Conservation (phyloP, 1,284 basidiomycete species). For the Tylopilus sp. region DNA sequence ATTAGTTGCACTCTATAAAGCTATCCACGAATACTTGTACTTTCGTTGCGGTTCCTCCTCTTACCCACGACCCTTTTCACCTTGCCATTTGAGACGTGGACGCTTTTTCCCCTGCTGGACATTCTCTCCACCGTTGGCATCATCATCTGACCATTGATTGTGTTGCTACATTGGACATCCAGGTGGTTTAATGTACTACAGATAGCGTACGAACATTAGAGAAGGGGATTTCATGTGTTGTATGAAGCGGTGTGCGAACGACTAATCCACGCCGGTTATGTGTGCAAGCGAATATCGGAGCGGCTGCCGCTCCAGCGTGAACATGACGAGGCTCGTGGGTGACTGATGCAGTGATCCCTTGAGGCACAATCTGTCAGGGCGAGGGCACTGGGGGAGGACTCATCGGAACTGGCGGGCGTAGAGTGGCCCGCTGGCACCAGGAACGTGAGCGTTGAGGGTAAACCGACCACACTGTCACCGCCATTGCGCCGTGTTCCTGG, state of each 20-base stretch:
- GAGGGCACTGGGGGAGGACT: too few species aligned
- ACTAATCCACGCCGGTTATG: not conserved
- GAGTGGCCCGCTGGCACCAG: too few species aligned
- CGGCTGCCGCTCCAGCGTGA: too few species aligned
- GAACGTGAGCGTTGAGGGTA: too few species aligned
- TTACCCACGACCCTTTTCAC: not conserved
- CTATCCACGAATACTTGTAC: constrained; percentile 33
- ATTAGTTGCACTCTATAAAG: constrained; percentile 28
- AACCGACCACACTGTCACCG: constrained; percentile 8
- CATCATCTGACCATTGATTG: constrained; percentile 4
- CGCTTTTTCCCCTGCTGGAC: not conserved
- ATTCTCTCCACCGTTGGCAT: constrained; percentile 8
- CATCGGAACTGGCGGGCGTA: too few species aligned
- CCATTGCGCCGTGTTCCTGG: constrained; percentile 29
- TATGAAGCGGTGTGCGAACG: not conserved
- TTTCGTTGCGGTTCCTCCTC: constrained; percentile 5
- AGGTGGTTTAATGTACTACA: constrained; percentile 23
- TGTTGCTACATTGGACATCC: constrained; percentile 16
- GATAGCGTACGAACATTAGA: constrained; percentile 25
- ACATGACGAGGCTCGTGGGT: too few species aligned
- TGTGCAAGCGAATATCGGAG: too few species aligned
- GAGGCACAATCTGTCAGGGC: too few species aligned
- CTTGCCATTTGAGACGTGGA: constrained; percentile 15
- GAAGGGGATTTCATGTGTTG: not conserved
- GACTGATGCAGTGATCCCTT: too few species aligned